Conservation (phyloP, 2,329 filamentous ascomycete genomes). For the Colletotrichum sp. region DNA sequence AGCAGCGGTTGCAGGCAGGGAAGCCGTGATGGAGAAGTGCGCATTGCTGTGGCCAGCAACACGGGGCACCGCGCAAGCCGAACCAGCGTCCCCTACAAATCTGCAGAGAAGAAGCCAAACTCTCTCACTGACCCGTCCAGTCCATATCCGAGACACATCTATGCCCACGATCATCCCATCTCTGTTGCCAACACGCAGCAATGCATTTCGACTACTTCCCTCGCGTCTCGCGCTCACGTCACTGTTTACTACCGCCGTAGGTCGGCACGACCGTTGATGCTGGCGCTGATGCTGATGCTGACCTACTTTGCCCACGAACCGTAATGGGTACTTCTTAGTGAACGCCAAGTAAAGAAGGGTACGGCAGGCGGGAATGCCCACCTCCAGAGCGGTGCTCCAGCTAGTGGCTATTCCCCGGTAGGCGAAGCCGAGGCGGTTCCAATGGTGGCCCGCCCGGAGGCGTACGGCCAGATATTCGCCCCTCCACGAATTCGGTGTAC, state of each 20-base stretch:
- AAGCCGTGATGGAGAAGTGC: neutral
- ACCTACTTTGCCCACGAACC: neutral
- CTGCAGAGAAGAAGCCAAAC: neutral
- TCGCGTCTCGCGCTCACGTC: slow-evolving; percentile 11
- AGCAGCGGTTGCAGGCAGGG: neutral
- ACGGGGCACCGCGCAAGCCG: neutral
- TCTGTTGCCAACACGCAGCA: neutral
- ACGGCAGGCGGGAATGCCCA: slow-evolving; percentile 10
- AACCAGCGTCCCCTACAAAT: slow-evolving; percentile 7
- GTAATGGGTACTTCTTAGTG: neutral
- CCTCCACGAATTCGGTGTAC: neutral
- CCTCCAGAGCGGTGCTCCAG: neutral
- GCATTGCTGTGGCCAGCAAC: neutral
- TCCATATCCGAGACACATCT: slow-evolving; percentile 11
- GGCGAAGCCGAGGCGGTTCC: slow-evolving; percentile 1
- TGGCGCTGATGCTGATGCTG: neutral
- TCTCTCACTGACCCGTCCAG: neutral
- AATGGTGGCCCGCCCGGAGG: neutral
- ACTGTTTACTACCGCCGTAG: neutral
- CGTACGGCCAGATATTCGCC: neutral
- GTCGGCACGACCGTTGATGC: neutral
- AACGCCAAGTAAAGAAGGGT: neutral
- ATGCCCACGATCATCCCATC: slow-evolving; percentile 10
- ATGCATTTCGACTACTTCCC: neutral
- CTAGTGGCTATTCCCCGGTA: neutral